phyloP scores from a whole-genome alignment of 805 yeast species.

The Saturnispora dispora region DNA sequence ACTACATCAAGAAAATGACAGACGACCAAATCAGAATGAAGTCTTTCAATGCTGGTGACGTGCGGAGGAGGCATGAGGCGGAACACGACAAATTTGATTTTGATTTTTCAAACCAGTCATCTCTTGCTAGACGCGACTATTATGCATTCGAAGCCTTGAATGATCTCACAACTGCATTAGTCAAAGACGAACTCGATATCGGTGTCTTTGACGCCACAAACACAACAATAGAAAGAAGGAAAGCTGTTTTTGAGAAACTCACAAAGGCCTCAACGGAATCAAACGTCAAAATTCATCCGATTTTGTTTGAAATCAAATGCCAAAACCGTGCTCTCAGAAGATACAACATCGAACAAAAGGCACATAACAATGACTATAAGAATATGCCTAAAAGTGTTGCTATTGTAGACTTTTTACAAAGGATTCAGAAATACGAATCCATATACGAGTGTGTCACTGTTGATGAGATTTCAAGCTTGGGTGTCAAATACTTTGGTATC shows the following conservation, averaged over 20 bases:
- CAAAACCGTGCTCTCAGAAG: conserved; percentile 41
- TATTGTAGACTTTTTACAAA: conserved; percentile 47
- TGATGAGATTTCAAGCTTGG: conserved; percentile 24
- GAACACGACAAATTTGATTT: conserved; percentile 20
- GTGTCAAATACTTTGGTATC: conserved; percentile 25
- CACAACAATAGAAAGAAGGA: conserved; percentile 53
- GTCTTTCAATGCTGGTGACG: conserved; percentile 45
- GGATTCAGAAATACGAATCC: conserved; percentile 43
- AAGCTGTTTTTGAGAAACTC: conserved; percentile 43
- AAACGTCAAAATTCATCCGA: conserved; percentile 33
- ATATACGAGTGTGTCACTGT: conserved; percentile 31
- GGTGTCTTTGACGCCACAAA: conserved; percentile 77
- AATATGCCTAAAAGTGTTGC: conserved; percentile 44
- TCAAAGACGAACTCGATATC: conserved; percentile 74
- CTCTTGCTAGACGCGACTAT: conserved; percentile 62
- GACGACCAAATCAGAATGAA: conserved; percentile 16
- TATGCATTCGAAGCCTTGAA: conserved; percentile 94
- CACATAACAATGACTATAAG: conserved; percentile 52
- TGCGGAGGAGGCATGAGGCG: conserved; percentile 33
- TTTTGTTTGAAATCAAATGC: conserved; percentile 54
- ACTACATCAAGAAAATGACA: conserved; percentile 16
- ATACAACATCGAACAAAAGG: conserved; percentile 56
- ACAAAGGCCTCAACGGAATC: conserved; percentile 42
- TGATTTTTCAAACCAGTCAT: conserved; percentile 27
- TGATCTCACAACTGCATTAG: conserved; percentile 61